Evolutionary conservation across 345 rosid species (phyloP).

Genomic region (Mallotus nudiflorus): DNA sequence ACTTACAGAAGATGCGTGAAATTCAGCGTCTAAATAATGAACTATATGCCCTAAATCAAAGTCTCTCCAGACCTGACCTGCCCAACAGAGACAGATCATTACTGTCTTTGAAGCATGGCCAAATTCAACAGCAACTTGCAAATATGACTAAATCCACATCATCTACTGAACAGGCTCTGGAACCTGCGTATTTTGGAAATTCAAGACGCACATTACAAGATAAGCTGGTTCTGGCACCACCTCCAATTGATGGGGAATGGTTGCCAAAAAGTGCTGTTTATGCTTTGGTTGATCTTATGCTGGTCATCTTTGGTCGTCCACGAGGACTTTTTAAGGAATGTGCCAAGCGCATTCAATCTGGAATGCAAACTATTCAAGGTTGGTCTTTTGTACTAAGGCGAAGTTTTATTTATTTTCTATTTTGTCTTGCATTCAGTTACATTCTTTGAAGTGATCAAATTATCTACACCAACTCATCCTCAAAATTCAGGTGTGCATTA

Average conservation of each 20-base stretch:
- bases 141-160: conserved; percentile 34
- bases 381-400: background rate
- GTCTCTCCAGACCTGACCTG: conserved; percentile 61
- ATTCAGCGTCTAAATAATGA: conserved; percentile 54
- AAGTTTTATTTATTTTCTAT: background rate
- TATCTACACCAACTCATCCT: background rate
- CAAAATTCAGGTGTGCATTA: background rate
- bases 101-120: conserved; percentile 49
- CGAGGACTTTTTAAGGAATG: conserved; percentile 94
- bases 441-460: background rate
- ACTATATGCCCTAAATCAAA: conserved; percentile 64
- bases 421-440: conserved; percentile 4
- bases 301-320: conserved; percentile 85
- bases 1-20: conserved; percentile 51
- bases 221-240: conserved; percentile 76
- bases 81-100: conserved; percentile 65
- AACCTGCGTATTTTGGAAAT: conserved; percentile 65
- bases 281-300: conserved; percentile 93
- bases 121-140: conserved; percentile 56
- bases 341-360: conserved; percentile 82
- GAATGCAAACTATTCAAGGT: conserved; percentile 81
- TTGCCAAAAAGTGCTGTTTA: conserved; percentile 84
- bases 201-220: conserved; percentile 54
- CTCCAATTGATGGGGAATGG: conserved; percentile 96
- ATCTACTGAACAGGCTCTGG: conserved; percentile 43